phyloP scores from a whole-genome alignment of 495 filamentous ascomycete genomes.

The Penicillium fimorum region DNA sequence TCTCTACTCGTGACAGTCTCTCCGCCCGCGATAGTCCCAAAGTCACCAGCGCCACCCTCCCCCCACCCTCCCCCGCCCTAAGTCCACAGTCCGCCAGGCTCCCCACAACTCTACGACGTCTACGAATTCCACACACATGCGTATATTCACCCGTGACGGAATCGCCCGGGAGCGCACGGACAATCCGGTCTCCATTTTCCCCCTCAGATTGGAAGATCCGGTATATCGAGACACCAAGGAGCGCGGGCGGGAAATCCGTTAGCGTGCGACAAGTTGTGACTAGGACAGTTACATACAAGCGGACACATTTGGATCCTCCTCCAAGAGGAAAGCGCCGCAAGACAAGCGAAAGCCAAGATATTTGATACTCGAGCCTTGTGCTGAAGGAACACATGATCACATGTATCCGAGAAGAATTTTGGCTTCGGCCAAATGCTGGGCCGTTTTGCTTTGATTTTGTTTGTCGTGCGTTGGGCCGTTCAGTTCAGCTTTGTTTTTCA shows the following conservation, averaged over 20 bases:
- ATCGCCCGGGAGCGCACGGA: not conserved
- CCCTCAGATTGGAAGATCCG: conserved; percentile 42
- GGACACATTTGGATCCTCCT: conserved; percentile 38
- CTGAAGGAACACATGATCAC: no score
- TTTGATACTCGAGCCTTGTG: not conserved
- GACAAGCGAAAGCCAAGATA: conserved; percentile 10
- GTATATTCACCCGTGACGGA: no score
- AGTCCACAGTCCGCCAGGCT: not conserved
- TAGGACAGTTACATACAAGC: conserved; percentile 48
- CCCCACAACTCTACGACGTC: not conserved
- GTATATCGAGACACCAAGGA: conserved; percentile 36
- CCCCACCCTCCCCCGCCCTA: conserved; percentile 32
- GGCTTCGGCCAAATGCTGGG: no score
- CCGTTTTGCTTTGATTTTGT: no score
- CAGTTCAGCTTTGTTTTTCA: no score
- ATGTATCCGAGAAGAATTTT: no score
- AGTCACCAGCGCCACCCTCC: conserved; percentile 23
- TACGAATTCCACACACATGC: not conserved
- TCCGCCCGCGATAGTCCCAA: no score
- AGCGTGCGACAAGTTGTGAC: conserved; percentile 52
- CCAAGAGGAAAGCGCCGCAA: conserved; percentile 46
- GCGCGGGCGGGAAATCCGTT: conserved; percentile 31
- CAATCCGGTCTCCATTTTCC: conserved; percentile 38
- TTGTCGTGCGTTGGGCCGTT: no score
- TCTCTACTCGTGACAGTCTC: no score